Base-by-base conservation (phyloP, 2,329 filamentous ascomycete genomes). In the Teratosphaeria nubilosa region DNA sequence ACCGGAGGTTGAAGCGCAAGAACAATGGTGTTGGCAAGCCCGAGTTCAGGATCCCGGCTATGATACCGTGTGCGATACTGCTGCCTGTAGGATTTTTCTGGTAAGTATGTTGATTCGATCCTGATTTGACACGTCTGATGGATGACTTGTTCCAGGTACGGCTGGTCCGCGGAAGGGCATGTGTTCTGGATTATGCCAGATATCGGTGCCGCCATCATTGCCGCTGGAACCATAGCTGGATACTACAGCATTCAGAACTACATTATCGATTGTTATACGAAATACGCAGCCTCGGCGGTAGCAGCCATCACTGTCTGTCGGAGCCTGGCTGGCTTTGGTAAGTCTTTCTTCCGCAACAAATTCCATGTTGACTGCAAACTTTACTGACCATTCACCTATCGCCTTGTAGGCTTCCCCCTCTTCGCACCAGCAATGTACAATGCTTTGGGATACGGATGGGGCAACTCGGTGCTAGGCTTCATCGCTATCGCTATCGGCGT, bases 111-210 rank as follows among this genome's bases (percentile, higher is more conserved):
- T 7, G 20, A 5, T 27, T 22, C 5, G 2, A 14, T 5, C 24
- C 9, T 41, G 24, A 31, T 2, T 30, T 5, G 16, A 31, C 25
- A 30, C 51, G n/a, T 16, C 27, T 22, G 30, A 22, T 30, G 51
- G 30, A 22, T 53, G 51, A 53, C n/a, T 11, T 3, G 20, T 6
- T 22, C 16, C 32, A 54, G 53, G 53, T 84, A 83, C 64, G 82
- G 81, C 22, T 84, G 81, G 80, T 73, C 77, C 1, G 80, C 80
- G 0, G 71, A 58, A 56, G 51, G 53, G 10, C 57, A 25, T 20
- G 16, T 58, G 13, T 79, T 82, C 61, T 85, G 81, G 80, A 80
- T 84, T 51, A 71, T 83, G 7, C 82, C 82, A 0, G 81, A 85
- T 57, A 73, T 85, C 25, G 83, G 82, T 0, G 79, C 81, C 2